Evolutionary conservation across 345 rosid species (phyloP), one percentile per base, ranked within the genome.

Genomic region (Heritiera fomes): DNA sequence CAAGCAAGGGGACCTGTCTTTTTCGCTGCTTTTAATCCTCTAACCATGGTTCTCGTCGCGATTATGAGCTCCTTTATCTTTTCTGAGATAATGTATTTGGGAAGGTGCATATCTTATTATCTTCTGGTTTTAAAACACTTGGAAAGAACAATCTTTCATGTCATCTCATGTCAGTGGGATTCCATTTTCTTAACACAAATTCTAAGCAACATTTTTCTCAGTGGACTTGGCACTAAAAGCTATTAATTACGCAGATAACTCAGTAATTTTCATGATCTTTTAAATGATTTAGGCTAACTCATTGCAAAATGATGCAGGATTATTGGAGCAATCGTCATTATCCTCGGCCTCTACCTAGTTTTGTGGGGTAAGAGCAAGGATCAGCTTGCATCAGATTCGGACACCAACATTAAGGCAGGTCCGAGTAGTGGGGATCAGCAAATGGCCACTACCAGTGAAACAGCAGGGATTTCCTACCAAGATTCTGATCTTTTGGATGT

Each of bases 1-100:
- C 82, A 80, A 69, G n/a, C 59, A 6, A 87, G 67, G 56, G 94
- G 94, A 5, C 94, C 94, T 10, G 91, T 91, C 15, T 91, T 91
- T 72, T 82, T 86, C 43, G 79, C 87, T 8, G 83, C 91, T 10
- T 91, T 89, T 47, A 88, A 72, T 59, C 94, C 92, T 28, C 75
- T 91, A 7, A 64, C 77, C 61, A 88, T 88, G 90, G 80, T 89
- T 70, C 66, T 91, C 6, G 85, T 84, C 8, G 84, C 92, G 6
- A 68, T 88, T 59, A 38, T 89, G 74, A 86, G 91, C 56, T 84
- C 92, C 40, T 73, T 87, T 71, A 5, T 88, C 32, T 76, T 91
- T 50, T 74, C 85, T 2, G 94, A 91, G 82, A 70, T 41, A 3
- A 7, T 88, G 50, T 76, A 59, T 56, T 15, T 82, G 0, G 91